A percentile compares a stretch with the other conserved stretches of the same genome.
These are phyloP conservation scores for Nicotiana benthamiana DNA, from an alignment of 257 asterid genomes.

Conservation along the genomic window DNA sequence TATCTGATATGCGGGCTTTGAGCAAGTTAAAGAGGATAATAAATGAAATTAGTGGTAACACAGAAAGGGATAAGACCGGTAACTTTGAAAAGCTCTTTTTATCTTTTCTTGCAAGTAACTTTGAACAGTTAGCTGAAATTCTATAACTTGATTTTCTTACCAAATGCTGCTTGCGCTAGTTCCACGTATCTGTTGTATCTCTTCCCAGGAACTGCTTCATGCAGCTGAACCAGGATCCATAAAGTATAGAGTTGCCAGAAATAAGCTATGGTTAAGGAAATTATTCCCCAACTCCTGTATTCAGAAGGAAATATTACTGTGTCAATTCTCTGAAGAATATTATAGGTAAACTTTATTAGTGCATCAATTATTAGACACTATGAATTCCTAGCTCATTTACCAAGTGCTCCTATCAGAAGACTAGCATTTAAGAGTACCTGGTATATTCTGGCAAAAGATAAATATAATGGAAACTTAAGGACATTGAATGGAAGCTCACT, in stretches of 20 bases:
- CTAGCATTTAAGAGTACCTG: not conserved
- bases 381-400: not conserved
- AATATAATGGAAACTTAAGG: not conserved
- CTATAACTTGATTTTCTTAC: conserved; percentile 26
- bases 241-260: conserved; percentile 90
- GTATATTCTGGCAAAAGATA: not conserved
- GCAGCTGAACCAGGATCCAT: conserved; percentile 97
- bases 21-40: not conserved
- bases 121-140: not conserved
- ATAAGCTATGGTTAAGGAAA: conserved; percentile 73
- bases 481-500: not conserved
- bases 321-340: not conserved
- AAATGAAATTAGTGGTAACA: not conserved
- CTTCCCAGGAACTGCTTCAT: conserved; percentile 98
- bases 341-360: not conserved
- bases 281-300: conserved; percentile 96
- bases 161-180: conserved; percentile 98
- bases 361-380: not conserved
- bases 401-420: not conserved
- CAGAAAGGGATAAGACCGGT: not conserved
- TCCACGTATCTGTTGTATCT: conserved; percentile 95
- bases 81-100: too few species aligned
- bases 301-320: not conserved
- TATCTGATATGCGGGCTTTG: not conserved
- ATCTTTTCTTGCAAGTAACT: too few species aligned